Conservation (phyloP, 2,329 filamentous ascomycete genomes). For the Venturiaceae sp. region DNA sequence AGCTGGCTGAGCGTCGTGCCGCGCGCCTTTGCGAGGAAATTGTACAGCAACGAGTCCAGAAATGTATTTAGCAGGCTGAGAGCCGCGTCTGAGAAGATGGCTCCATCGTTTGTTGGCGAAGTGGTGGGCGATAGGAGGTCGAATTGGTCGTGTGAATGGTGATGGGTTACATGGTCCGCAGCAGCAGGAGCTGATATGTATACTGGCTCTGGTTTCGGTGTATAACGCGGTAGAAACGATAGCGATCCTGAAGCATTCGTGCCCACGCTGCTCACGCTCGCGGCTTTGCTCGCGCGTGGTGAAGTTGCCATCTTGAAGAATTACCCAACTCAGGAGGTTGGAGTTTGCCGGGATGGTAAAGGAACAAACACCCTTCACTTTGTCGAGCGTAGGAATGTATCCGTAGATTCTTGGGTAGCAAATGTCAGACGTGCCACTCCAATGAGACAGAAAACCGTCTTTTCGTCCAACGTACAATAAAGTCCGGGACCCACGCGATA, state of each 20-base stretch:
- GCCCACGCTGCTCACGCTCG: conserved; percentile 45
- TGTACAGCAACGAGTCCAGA: conserved; percentile 86
- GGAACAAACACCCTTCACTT: background rate
- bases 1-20: conserved; percentile 68
- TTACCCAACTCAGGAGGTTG: background rate
- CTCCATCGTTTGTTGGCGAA: conserved; percentile 49
- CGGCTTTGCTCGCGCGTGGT: conserved; percentile 25
- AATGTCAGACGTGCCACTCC: background rate
- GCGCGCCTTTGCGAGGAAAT: conserved; percentile 70
- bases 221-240: conserved; percentile 59
- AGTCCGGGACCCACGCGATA: background rate
- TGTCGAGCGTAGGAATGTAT: background rate
- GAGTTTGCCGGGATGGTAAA: no score
- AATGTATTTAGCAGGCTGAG: conserved; percentile 80
- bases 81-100: conserved; percentile 62
- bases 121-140: conserved; percentile 58
- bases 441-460: background rate
- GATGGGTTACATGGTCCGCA: conserved; percentile 82
- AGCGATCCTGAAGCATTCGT: conserved; percentile 43
- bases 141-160: conserved; percentile 65
- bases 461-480: background rate
- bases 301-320: conserved; percentile 12
- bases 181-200: conserved; percentile 86
- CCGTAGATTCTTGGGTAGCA: background rate
- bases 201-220: conserved; percentile 55